phyloP scores from a whole-genome alignment of 768 basidiomycete species.

The Boletus sensibilis region DNA sequence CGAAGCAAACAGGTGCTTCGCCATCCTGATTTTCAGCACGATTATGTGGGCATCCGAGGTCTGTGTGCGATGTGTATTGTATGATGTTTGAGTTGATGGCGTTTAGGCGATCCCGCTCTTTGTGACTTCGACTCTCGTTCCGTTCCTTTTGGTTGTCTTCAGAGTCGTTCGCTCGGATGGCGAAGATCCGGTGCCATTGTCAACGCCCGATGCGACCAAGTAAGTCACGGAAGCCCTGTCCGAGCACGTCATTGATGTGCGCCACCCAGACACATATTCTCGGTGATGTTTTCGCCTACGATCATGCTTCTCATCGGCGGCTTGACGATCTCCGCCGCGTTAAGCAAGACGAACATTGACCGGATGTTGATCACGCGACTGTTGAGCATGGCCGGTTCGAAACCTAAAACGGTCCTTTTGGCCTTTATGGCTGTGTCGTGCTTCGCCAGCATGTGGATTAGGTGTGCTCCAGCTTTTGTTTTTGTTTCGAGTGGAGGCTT shows the following conservation, averaged over 20 bases:
- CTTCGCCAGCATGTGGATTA: slow-evolving; percentile 99
- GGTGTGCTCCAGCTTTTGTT: slow-evolving; percentile 41
- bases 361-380: slow-evolving; percentile 87
- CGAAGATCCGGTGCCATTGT: slow-evolving; percentile 51
- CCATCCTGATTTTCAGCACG: slow-evolving; percentile 85
- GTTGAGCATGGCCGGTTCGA: slow-evolving; percentile 85
- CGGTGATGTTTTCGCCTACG: slow-evolving; percentile 94
- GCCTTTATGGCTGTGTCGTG: slow-evolving; percentile 96
- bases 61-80: not conserved
- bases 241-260: not conserved
- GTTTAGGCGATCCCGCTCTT: slow-evolving; percentile 91
- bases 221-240: slow-evolving; percentile 35
- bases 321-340: slow-evolving; percentile 94
- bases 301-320: slow-evolving; percentile 98
- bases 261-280: slow-evolving; percentile 75
- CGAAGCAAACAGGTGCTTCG: slow-evolving; percentile 88
- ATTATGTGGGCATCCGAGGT: slow-evolving; percentile 97
- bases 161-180: slow-evolving; percentile 60
- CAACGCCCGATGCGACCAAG: slow-evolving; percentile 77
- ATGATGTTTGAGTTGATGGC: not conserved
- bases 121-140: slow-evolving; percentile 91
- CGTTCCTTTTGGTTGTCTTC: slow-evolving; percentile 82
- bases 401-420: slow-evolving; percentile 82
- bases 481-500: not conserved
- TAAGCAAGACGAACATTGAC: slow-evolving; percentile 95